phyloP scores from a whole-genome alignment of 208 protist genomes.

The Crithidia mellificae region DNA sequence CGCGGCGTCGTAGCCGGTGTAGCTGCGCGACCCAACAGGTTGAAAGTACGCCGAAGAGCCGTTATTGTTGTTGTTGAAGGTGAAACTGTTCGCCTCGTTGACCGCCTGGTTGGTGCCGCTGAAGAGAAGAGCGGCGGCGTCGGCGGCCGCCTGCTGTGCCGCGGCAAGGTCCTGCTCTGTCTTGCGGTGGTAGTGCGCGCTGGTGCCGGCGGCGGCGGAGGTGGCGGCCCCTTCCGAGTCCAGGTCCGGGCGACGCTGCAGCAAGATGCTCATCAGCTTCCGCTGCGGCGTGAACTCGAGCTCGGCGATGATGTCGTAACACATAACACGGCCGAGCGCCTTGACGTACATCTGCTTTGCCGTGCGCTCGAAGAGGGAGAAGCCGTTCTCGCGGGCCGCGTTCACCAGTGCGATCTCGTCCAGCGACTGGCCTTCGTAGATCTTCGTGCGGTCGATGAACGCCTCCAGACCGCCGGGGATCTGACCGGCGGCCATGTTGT shows the following conservation, averaged over 20 bases:
- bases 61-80: background rate
- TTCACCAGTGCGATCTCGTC: constrained; percentile 93
- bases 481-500: background rate
- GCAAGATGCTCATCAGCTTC: constrained; percentile 88
- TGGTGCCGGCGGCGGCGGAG: constrained; percentile 21
- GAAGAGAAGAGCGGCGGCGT: background rate
- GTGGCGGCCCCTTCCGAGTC: constrained; percentile 35
- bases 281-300: constrained; percentile 81
- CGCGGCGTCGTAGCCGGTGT: background rate
- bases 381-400: constrained; percentile 82
- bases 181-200: constrained; percentile 40
- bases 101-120: background rate
- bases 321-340: constrained; percentile 51
- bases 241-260: constrained; percentile 45
- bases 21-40: background rate
- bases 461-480: constrained; percentile 19
- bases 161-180: background rate
- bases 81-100: background rate
- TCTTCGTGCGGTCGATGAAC: constrained; percentile 61
- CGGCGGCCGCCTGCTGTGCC: constrained; percentile 5
- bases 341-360: constrained; percentile 71
- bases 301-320: constrained; percentile 85
- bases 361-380: constrained; percentile 63
- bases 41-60: background rate
- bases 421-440: constrained; percentile 89